Percentiles rank a stretch among this genome's conserved stretches.
phyloP scores from a whole-genome alignment of 1,284 basidiomycete species.

The Ustilago nuda region DNA sequence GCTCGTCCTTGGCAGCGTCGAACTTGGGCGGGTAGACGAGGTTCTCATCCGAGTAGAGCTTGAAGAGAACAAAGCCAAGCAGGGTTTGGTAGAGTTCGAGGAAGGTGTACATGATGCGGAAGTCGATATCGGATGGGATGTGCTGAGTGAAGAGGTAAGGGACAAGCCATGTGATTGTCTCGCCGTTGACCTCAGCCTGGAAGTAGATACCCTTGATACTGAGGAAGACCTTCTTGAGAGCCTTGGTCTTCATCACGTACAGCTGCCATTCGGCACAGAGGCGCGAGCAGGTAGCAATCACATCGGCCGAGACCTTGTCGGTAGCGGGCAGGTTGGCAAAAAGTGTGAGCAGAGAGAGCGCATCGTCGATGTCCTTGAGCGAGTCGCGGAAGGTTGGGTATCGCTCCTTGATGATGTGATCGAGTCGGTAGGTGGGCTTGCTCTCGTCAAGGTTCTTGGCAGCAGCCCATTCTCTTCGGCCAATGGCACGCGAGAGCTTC shows the following conservation, averaged over 20 bases:
- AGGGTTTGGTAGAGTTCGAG: slow-evolving; percentile 97
- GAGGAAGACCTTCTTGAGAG: slow-evolving; percentile 90
- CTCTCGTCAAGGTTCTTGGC: slow-evolving; percentile 94
- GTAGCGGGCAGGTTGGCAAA: slow-evolving; percentile 76
- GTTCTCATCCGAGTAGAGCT: slow-evolving; percentile 93
- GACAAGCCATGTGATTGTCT: slow-evolving; percentile 94
- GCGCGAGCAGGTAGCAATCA: slow-evolving; percentile 90
- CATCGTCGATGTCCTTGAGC: slow-evolving; percentile 95
- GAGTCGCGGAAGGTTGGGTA: slow-evolving; percentile 98
- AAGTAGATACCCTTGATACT: slow-evolving; percentile 99
- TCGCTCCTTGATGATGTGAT: slow-evolving; percentile 98
- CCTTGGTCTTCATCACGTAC: slow-evolving; percentile 89
- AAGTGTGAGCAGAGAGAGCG: slow-evolving; percentile 91
- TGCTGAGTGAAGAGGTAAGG: slow-evolving; percentile 98
- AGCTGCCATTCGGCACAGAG: slow-evolving; percentile 78
- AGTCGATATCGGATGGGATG: slow-evolving; percentile 93
- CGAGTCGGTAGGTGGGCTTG: slow-evolving; percentile 76
- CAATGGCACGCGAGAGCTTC: slow-evolving; percentile 92
- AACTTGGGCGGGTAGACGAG: slow-evolving; percentile 94
- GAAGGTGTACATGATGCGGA: slow-evolving; percentile 98
- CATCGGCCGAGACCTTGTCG: slow-evolving; percentile 80
- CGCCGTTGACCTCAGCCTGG: slow-evolving; percentile 93
- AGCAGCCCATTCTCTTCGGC: slow-evolving; percentile 91
- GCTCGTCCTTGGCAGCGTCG: slow-evolving; percentile 85
- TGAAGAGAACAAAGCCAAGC: slow-evolving; percentile 95